Conservation (phyloP, 1,284 basidiomycete genomes). For the Sphaerobolus stellatus region DNA sequence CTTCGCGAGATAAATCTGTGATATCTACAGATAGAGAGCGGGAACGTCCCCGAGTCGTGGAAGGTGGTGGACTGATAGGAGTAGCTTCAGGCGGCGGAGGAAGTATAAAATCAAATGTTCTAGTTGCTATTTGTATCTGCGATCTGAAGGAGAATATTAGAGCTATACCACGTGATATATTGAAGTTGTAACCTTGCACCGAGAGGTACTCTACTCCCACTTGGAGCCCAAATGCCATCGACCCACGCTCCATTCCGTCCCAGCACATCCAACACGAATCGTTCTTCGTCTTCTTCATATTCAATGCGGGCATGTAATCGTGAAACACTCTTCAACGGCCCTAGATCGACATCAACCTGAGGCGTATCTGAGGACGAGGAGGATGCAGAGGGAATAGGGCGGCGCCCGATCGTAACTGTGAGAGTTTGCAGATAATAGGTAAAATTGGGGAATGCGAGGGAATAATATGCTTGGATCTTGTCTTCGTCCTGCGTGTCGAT, state of each 20-base stretch:
- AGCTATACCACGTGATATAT: conserved; percentile 25
- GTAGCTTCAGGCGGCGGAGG: conserved; percentile 68
- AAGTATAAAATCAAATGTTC: conserved; percentile 95
- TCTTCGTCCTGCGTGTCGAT: conserved; percentile 40
- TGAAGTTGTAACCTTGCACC: conserved; percentile 87
- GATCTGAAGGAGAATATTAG: conserved; percentile 59
- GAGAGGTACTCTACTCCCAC: conserved; percentile 81
- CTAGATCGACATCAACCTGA: conserved; percentile 91
- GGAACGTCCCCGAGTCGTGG: conserved; percentile 61
- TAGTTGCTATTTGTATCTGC: conserved; percentile 97
- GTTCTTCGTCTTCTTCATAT: conserved; percentile 83
- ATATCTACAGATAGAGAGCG: conserved; percentile 75
- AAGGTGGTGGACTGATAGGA: conserved; percentile 71
- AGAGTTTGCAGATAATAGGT: conserved; percentile 85
- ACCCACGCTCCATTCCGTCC: conserved; percentile 98
- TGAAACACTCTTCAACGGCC: conserved; percentile 95
- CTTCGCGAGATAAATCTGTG: conserved; percentile 78
- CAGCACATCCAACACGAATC: conserved; percentile 87
- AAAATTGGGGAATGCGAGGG: conserved; percentile 88
- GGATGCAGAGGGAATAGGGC: conserved; percentile 44
- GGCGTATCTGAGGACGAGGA: conserved; percentile 44
- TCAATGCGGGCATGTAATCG: conserved; percentile 94
- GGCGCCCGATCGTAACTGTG: conserved; percentile 67
- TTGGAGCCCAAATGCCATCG: conserved; percentile 91
- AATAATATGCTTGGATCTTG: conserved; percentile 91